Evolutionary conservation across 345 rosid genomes (phyloP).

Genomic region (Lepidium aucheri): DNA sequence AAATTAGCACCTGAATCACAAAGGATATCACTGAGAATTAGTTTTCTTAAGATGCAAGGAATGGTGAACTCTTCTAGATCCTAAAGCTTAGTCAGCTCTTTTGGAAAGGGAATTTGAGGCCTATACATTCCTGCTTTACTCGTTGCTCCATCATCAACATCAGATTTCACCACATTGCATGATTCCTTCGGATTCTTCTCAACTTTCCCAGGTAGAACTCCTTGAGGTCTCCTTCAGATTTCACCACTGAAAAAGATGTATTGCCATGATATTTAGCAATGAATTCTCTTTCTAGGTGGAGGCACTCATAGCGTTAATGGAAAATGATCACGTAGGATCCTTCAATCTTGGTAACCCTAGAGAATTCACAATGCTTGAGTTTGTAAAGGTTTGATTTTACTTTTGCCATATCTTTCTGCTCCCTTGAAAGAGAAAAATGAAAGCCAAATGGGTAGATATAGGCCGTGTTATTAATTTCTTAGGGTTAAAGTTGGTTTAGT

Average conservation of each 20-base stretch:
- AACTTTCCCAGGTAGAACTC: too few relatives aligned
- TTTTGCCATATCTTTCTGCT: not conserved
- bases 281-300: slow-evolving; percentile 51
- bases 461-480: not conserved
- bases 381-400: slow-evolving; percentile 72
- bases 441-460: not conserved
- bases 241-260: not conserved
- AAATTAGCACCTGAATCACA: too few relatives aligned
- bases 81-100: too few relatives aligned
- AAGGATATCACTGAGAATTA: too few relatives aligned
- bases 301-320: slow-evolving; percentile 87
- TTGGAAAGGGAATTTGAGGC: too few relatives aligned
- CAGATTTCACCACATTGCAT: too few relatives aligned
- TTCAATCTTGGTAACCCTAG: slow-evolving; percentile 98
- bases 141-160: too few relatives aligned
- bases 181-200: too few relatives aligned
- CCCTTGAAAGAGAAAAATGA: not conserved
- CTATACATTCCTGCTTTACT: too few relatives aligned
- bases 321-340: slow-evolving; percentile 86
- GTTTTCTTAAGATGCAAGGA: too few relatives aligned
- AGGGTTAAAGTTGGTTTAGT: not conserved
- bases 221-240: too few relatives aligned
- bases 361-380: slow-evolving; percentile 96
- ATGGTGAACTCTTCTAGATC: too few relatives aligned
- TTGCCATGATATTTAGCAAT: not conserved